Conservation (phyloP, 108 stramenopile genomes). For the Stephanodiscus minutulus region DNA sequence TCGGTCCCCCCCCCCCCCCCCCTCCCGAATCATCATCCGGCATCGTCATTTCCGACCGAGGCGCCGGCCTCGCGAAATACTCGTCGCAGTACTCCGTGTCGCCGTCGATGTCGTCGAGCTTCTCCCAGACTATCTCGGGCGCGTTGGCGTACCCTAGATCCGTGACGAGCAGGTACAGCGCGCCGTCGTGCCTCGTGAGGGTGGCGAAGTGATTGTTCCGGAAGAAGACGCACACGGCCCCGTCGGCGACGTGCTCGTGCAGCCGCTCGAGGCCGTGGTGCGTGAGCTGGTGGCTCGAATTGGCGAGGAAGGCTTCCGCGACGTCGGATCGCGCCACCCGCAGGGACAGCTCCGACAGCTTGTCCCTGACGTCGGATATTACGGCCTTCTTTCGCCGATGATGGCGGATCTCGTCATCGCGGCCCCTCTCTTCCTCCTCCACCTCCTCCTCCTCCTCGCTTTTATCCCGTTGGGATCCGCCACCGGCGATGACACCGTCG, state of each 20-base stretch:
- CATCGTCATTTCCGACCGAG: constrained; percentile 24
- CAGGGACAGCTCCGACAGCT: constrained; percentile 35
- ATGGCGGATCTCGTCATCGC: constrained; percentile 9
- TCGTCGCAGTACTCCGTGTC: constrained; percentile 78
- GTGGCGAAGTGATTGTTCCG: constrained; percentile 97
- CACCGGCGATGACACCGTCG: background rate
- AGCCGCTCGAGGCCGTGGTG: constrained; percentile 79
- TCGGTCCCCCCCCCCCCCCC: no score
- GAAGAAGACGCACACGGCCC: constrained; percentile 88
- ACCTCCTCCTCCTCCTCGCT: no score
- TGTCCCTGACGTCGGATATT: constrained; percentile 13
- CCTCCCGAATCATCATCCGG: constrained; percentile 54
- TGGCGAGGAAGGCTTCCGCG: constrained; percentile 69
- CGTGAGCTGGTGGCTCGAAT: constrained; percentile 85
- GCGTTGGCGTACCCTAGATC: constrained; percentile 90
- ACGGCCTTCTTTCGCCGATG: no score
- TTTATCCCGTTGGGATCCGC: no score
- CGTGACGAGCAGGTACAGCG: constrained; percentile 88
- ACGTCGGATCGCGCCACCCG: constrained; percentile 58
- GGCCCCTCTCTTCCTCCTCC: no score
- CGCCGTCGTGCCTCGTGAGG: constrained; percentile 81
- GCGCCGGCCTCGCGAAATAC: constrained; percentile 47
- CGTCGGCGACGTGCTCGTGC: constrained; percentile 73
- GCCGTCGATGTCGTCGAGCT: constrained; percentile 86
- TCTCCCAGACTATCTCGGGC: constrained; percentile 89